Percentiles rank a stretch among this genome's conserved stretches.
phyloP scores from a whole-genome alignment of 108 stramenopile species.

The Pseudonitzschia pungens region DNA sequence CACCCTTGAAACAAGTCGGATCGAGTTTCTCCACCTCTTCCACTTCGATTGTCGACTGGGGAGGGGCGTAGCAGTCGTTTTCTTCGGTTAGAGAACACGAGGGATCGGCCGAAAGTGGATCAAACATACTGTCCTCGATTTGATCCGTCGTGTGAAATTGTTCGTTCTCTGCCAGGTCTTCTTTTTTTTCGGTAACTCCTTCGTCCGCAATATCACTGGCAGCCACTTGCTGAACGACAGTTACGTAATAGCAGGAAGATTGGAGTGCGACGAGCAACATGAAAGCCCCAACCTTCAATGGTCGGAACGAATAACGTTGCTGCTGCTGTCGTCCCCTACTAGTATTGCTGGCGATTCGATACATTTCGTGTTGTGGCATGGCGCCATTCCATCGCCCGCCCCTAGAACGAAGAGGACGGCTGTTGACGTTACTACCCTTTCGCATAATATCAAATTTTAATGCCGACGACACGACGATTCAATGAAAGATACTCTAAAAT shows the following conservation, averaged over 20 bases:
- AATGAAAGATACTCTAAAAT: neutral
- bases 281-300: neutral
- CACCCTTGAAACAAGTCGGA: constrained; percentile 44
- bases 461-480: neutral
- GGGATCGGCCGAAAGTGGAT: constrained; percentile 63
- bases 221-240: constrained; percentile 4
- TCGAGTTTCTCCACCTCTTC: constrained; percentile 41
- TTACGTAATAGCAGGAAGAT: constrained; percentile 8
- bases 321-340: neutral
- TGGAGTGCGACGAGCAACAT: neutral
- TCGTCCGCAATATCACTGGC: neutral
- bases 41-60: constrained; percentile 60
- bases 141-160: constrained; percentile 22
- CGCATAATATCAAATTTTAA: neutral
- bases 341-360: neutral
- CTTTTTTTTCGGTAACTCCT: neutral
- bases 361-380: neutral
- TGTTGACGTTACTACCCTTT: neutral
- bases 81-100: constrained; percentile 38
- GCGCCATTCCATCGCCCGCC: neutral
- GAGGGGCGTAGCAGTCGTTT: constrained; percentile 60
- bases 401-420: neutral
- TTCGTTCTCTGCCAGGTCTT: neutral
- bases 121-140: constrained; percentile 66
- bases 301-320: neutral